These are phyloP conservation scores for Lentinula edodes DNA, from an alignment of 768 basidiomycete genomes.

Conservation along the genomic window DNA sequence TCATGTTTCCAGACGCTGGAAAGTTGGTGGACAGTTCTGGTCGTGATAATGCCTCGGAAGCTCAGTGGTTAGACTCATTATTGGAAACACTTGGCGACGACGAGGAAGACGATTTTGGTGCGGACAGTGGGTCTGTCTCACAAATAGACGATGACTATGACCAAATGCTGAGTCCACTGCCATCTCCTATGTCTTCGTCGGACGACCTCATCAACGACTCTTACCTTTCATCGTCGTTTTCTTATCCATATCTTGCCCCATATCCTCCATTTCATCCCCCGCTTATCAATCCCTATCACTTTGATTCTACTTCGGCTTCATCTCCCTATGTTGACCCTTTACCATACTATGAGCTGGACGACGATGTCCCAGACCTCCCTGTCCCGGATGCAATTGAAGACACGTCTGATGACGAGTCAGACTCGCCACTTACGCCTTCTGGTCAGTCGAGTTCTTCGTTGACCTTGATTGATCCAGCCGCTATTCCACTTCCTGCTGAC, in stretches of 20 bases:
- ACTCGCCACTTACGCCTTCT: slow-evolving; percentile 59
- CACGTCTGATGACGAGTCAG: slow-evolving; percentile 81
- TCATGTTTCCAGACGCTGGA: slow-evolving; percentile 78
- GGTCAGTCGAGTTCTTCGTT: slow-evolving; percentile 53
- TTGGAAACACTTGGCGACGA: slow-evolving; percentile 70
- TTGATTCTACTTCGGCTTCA: slow-evolving; percentile 38
- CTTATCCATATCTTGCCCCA: slow-evolving; percentile 55
- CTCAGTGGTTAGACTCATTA: slow-evolving; percentile 78
- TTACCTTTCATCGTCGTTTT: slow-evolving; percentile 40
- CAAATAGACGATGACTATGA: slow-evolving; percentile 64
- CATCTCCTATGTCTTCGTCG: slow-evolving; percentile 72
- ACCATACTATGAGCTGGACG: slow-evolving; percentile 51
- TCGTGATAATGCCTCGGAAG: slow-evolving; percentile 52
- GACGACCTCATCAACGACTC: slow-evolving; percentile 62
- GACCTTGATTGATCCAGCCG: slow-evolving; percentile 44
- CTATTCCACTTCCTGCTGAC: slow-evolving; percentile 44
- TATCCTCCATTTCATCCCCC: slow-evolving; percentile 61
- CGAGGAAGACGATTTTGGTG: slow-evolving; percentile 51
- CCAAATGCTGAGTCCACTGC: slow-evolving; percentile 52
- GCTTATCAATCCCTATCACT: slow-evolving; percentile 41
- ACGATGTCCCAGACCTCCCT: slow-evolving; percentile 63
- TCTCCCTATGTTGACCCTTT: slow-evolving; percentile 47
- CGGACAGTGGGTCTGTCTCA: slow-evolving; percentile 39
- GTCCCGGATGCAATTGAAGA: slow-evolving; percentile 83
- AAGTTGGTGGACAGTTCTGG: slow-evolving; percentile 37